These are phyloP conservation scores for Colletotrichum liaoningense DNA, from an alignment of 2,329 filamentous ascomycete genomes.

Conservation along the genomic window DNA sequence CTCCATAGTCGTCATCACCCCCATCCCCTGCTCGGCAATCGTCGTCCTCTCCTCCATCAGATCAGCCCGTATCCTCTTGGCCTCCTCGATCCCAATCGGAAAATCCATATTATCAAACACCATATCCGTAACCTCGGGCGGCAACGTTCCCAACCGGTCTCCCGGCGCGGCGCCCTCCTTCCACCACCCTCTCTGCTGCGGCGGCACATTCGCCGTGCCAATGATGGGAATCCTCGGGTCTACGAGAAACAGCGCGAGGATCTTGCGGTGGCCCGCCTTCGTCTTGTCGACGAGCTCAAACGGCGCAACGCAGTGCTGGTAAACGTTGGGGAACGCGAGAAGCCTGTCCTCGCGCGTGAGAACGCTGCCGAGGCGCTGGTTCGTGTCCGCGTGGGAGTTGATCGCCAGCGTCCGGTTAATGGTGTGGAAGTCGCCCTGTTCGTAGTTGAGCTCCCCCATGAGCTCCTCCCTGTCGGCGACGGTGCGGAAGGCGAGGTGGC, in stretches of 20 bases:
- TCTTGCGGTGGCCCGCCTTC: constrained; percentile 67
- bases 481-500: constrained; percentile 62
- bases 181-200: constrained; percentile 56
- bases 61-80: constrained; percentile 39
- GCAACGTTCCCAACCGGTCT: constrained; percentile 18
- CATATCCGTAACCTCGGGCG: constrained; percentile 39
- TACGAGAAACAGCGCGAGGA: constrained; percentile 70
- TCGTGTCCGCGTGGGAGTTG: constrained; percentile 20
- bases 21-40: not conserved
- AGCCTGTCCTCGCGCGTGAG: constrained; percentile 59
- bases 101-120: constrained; percentile 39
- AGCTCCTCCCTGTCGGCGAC: constrained; percentile 46
- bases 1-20: not conserved
- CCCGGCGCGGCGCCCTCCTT: constrained; percentile 27
- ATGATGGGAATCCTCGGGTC: constrained; percentile 62
- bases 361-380: constrained; percentile 61
- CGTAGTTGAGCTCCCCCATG: constrained; percentile 39
- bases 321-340: constrained; percentile 66
- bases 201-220: constrained; percentile 57
- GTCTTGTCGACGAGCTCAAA: constrained; percentile 64
- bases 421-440: constrained; percentile 47
- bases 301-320: constrained; percentile 62
- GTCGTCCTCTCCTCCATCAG: constrained; percentile 43
- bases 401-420: constrained; percentile 51
- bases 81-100: constrained; percentile 39